A percentile compares a stretch with the other conserved stretches of the same genome.
Evolutionary conservation across 2,329 filamentous ascomycete genomes (phyloP).

Genomic region (Juglanconis oblonga): DNA sequence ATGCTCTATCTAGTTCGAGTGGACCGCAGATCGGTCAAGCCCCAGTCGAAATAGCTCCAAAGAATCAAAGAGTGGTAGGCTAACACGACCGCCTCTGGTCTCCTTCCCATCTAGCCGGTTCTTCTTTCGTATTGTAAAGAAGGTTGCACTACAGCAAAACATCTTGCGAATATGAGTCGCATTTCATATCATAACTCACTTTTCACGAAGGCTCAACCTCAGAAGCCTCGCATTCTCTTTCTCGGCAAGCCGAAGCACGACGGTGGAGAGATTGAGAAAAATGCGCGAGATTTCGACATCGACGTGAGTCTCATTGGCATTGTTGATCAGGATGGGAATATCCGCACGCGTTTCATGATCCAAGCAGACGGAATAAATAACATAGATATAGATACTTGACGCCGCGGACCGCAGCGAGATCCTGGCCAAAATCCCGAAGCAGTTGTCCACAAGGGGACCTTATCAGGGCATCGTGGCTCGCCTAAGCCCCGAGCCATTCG

Average conservation of each 20-base stretch:
- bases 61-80: no score
- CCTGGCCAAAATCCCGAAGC: neutral
- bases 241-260: slow-evolving; percentile 5
- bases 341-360: no score
- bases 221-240: neutral
- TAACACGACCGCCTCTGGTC: no score
- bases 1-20: no score
- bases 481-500: slow-evolving; percentile 1
- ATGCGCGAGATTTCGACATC: neutral
- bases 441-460: neutral
- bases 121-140: neutral
- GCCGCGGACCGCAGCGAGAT: slow-evolving; percentile 1
- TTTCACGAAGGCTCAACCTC: neutral
- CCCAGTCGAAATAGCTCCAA: no score
- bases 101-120: no score
- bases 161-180: neutral
- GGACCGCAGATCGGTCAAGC: no score
- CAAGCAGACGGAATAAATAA: neutral
- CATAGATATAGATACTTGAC: neutral
- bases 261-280: slow-evolving; percentile 2
- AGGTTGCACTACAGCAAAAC: neutral
- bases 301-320: neutral
- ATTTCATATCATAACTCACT: neutral
- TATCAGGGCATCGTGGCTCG: slow-evolving; percentile 4
- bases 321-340: no score